Percentiles rank a stretch among this genome's conserved stretches.
phyloP scores from a whole-genome alignment of 495 filamentous ascomycete genomes.

The Recurvomyces mirabilis region DNA sequence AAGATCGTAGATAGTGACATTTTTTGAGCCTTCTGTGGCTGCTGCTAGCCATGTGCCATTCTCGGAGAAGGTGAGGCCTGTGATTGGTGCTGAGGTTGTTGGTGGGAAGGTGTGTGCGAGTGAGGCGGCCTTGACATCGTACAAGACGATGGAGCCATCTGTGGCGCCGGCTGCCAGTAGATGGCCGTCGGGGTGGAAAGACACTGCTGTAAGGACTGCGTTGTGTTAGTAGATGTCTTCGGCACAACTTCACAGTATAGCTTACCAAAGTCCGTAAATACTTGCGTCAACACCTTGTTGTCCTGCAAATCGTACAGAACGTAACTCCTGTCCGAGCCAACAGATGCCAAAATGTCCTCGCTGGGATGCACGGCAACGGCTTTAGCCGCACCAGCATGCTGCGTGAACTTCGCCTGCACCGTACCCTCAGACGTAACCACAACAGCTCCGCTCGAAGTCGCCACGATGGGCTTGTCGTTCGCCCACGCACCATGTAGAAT shows the following conservation, averaged over 20 bases:
- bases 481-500: slow-evolving; percentile 76
- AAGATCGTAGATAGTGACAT: slow-evolving; percentile 79
- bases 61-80: slow-evolving; percentile 77
- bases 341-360: slow-evolving; percentile 72
- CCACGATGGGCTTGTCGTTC: slow-evolving; percentile 57
- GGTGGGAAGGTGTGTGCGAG: slow-evolving; percentile 57
- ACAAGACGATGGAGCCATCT: slow-evolving; percentile 71
- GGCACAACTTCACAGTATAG: slow-evolving; percentile 2
- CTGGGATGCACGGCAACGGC: slow-evolving; percentile 73
- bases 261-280: slow-evolving; percentile 75
- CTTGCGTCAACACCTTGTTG: slow-evolving; percentile 55
- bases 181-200: slow-evolving; percentile 93
- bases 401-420: slow-evolving; percentile 52
- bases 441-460: slow-evolving; percentile 63
- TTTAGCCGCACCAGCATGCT: slow-evolving; percentile 71
- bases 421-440: slow-evolving; percentile 59
- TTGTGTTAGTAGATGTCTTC: slow-evolving; percentile 27
- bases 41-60: slow-evolving; percentile 95
- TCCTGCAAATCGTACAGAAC: slow-evolving; percentile 74
- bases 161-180: slow-evolving; percentile 74
- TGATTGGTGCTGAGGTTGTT: slow-evolving; percentile 43
- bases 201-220: slow-evolving; percentile 61
- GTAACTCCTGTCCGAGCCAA: slow-evolving; percentile 87
- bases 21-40: slow-evolving; percentile 56
- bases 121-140: slow-evolving; percentile 61